phyloP scores from a whole-genome alignment of 78 protist species.

The Bodo saltans region DNA sequence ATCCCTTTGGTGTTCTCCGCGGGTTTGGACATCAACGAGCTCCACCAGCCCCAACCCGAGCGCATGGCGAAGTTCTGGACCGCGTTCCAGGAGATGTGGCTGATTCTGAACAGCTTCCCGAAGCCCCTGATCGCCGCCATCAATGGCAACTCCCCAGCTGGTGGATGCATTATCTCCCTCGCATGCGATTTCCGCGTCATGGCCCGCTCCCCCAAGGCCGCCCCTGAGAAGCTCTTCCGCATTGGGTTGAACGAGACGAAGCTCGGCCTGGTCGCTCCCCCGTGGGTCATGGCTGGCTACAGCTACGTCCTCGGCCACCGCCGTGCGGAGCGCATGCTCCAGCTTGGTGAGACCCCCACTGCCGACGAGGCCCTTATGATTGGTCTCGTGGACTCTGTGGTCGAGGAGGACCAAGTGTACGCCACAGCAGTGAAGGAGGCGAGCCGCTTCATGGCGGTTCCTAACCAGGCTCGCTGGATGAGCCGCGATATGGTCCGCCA shows the following conservation, averaged over 20 bases:
- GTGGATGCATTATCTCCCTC: slow-evolving; percentile 32
- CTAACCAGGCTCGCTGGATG: background rate
- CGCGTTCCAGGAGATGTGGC: slow-evolving; percentile 14
- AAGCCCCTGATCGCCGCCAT: slow-evolving; percentile 27
- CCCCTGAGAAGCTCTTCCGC: background rate
- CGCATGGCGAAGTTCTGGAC: slow-evolving; percentile 11
- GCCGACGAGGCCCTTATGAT: background rate
- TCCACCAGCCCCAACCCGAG: slow-evolving; percentile 15
- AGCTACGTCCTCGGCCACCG: background rate
- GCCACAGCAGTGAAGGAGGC: background rate
- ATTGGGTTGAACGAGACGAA: slow-evolving; percentile 36
- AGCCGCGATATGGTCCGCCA: background rate
- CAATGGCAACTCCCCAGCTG: slow-evolving; percentile 37
- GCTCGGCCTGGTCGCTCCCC: slow-evolving; percentile 38
- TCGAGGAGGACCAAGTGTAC: background rate
- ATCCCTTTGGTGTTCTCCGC: slow-evolving; percentile 21
- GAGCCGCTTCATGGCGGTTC: background rate
- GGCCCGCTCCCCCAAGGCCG: background rate
- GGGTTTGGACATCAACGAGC: slow-evolving; percentile 31
- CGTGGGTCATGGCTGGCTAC: slow-evolving; percentile 12
- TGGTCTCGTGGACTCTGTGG: background rate
- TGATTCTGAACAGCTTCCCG: background rate
- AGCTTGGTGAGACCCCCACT: background rate
- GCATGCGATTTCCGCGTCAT: slow-evolving; percentile 36
- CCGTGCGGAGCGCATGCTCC: background rate